These are phyloP conservation scores for Nyssa sinensis DNA, from an alignment of 148 eudicot genomes.

Conservation along the genomic window DNA sequence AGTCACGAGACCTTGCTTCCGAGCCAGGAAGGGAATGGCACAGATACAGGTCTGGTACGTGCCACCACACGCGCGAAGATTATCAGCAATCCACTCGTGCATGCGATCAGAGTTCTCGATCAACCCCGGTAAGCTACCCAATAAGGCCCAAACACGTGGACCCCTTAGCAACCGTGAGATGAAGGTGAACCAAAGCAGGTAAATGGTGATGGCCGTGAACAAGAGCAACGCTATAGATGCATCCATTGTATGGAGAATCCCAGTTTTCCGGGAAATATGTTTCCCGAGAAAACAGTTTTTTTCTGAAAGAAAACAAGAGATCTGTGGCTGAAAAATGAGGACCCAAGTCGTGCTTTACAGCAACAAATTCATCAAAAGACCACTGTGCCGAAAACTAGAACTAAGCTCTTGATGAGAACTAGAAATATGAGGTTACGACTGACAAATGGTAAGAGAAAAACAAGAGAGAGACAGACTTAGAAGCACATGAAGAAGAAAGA, in stretches of 20 bases:
- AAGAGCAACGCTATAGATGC: constrained; percentile 43
- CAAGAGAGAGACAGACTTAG: not conserved
- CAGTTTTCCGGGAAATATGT: not conserved
- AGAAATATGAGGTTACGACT: not conserved
- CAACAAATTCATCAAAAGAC: not conserved
- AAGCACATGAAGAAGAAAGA: not conserved
- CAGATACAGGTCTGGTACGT: constrained; percentile 95
- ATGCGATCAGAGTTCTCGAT: constrained; percentile 74
- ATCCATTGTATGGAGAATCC: constrained; percentile 32
- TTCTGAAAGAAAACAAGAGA: not conserved
- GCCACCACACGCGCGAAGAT: constrained; percentile 82
- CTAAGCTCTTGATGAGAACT: not conserved
- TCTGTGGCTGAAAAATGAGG: not conserved
- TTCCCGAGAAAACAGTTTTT: constrained; percentile 5
- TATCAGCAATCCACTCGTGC: constrained; percentile 94
- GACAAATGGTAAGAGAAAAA: not conserved
- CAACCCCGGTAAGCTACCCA: constrained; percentile 83
- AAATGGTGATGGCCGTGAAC: constrained; percentile 47
- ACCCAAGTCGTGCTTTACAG: not conserved
- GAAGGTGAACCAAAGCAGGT: constrained; percentile 88
- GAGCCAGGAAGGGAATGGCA: constrained; percentile 79
- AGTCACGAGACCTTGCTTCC: constrained; percentile 82
- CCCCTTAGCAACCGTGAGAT: constrained; percentile 75
- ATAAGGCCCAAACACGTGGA: constrained; percentile 86
- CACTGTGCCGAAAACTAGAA: not conserved